Base-by-base conservation (phyloP, 2,329 filamentous ascomycete species). In the Phaeosphaeriaceae sp. region DNA sequence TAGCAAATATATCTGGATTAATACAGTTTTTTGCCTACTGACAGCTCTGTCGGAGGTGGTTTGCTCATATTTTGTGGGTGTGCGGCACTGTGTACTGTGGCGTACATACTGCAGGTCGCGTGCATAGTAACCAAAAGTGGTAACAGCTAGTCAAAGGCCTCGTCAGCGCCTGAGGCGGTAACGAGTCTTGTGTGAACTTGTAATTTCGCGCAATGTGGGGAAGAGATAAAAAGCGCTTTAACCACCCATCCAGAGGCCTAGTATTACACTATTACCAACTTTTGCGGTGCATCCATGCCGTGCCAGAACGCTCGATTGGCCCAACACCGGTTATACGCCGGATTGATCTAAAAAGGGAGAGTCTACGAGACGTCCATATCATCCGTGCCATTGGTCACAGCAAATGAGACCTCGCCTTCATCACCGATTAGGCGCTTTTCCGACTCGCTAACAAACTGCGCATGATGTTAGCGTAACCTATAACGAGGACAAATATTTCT, bases 381-480 rank as follows among this genome's bases (percentile, higher is more conserved):
- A 72, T 89, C 87, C 20, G 63, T 60, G 30, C 83, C 86, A 64
- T 83, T 81, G 3, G 73, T 67, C 46, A 72, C 67, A 1, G 75
- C 70, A 66, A 97, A 86, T 53, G 87, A 89, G 21, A 96, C 93
- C 18, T 78, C 80, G 20, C 94, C 94, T 54, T 88, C 85, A 55
- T 96, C 87, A 55, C 92, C 90, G 72, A 99, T 97, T 58, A 99
- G 86, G 33, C 92, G 85, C 79, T 92, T 93, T 79, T 97, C 94
- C 52, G 88, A 96, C 58, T 96, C 89, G 49, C 83, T 77, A 36
- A 99, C 91, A 66, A 97, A 97, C 70, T 77, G 42, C 1, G 38
- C 7, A n/a, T 21, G 6, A 8, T 12, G 33, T 72, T 56, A 72
- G 66, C 39, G 36, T 16, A 13, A 4, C 9, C 34, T 29, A 20